These are phyloP conservation scores for Vitis riparia DNA, from an alignment of 164 flowering plant genomes.

Conservation along the genomic window DNA sequence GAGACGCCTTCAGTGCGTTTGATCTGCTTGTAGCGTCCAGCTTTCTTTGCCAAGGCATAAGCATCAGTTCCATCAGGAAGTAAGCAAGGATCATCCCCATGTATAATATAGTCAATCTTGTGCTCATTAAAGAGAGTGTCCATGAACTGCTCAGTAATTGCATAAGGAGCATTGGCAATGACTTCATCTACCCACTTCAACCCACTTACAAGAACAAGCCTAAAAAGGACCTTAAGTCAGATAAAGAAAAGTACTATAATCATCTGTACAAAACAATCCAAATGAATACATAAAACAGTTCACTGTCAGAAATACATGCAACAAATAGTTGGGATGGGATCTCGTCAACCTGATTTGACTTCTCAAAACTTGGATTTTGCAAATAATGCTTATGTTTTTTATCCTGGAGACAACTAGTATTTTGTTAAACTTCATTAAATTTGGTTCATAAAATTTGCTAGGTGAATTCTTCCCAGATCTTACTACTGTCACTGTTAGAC, in stretches of 20 bases:
- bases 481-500: too few species aligned
- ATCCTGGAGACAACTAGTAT: too few species aligned
- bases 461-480: too few species aligned
- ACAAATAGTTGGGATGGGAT: not conserved
- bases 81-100: conserved; percentile 97
- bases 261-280: not conserved
- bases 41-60: conserved; percentile 89
- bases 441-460: too few species aligned
- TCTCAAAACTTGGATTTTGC: too few species aligned
- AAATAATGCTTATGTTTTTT: too few species aligned
- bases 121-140: conserved; percentile 63
- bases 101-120: conserved; percentile 88
- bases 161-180: conserved; percentile 72
- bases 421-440: too few species aligned
- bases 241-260: not conserved
- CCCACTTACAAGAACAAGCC: conserved; percentile 80
- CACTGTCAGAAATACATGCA: not conserved
- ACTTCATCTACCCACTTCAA: conserved; percentile 92
- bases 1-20: conserved; percentile 99
- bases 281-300: not conserved
- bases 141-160: conserved; percentile 77
- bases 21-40: conserved; percentile 96
- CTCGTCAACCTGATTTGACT: not conserved
- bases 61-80: conserved; percentile 74
- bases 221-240: conserved; percentile 25